A percentile compares a stretch with the other conserved stretches of the same genome.
phyloP scores from a whole-genome alignment of 306 rosid species.

The Pterocarpus macrocarpus region DNA sequence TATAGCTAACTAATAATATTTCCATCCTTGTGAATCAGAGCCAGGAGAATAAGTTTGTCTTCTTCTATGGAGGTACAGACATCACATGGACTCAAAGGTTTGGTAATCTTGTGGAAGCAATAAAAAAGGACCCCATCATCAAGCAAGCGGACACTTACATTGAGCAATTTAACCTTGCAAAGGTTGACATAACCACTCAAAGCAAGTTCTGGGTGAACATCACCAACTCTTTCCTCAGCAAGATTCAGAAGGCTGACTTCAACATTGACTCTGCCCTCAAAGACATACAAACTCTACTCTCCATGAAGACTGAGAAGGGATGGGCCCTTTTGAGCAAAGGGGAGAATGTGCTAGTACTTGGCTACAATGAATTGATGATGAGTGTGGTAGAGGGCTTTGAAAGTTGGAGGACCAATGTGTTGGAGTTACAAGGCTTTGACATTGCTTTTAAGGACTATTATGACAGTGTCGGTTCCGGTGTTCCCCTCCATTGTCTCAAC shows the following conservation, averaged over 20 bases:
- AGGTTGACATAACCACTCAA: neutral
- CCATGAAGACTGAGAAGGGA: no score
- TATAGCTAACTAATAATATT: no score
- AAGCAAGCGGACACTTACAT: conserved; percentile 34
- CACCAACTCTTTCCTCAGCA: no score
- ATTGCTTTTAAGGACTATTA: no score
- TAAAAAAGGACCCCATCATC: conserved; percentile 42
- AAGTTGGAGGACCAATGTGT: conserved; percentile 44
- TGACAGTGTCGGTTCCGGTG: neutral
- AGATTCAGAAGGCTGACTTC: no score
- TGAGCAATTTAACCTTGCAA: conserved; percentile 45
- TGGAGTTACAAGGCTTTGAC: neutral
- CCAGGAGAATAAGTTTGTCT: conserved; percentile 40
- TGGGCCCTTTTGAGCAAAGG: no score
- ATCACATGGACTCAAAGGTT: neutral
- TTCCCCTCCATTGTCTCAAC: neutral
- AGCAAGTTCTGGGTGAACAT: no score
- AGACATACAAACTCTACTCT: no score
- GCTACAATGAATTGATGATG: conserved; percentile 31
- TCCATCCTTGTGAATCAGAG: neutral
- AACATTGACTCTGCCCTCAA: no score
- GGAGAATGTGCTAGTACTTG: neutral
- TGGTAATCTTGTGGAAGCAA: neutral
- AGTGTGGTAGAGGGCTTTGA: conserved; percentile 51
- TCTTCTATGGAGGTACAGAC: conserved; percentile 54